Percentiles rank a stretch among this genome's conserved stretches.
These are phyloP conservation scores for Drechslera avenae DNA, from an alignment of 2,329 filamentous ascomycete genomes.

Conservation along the genomic window DNA sequence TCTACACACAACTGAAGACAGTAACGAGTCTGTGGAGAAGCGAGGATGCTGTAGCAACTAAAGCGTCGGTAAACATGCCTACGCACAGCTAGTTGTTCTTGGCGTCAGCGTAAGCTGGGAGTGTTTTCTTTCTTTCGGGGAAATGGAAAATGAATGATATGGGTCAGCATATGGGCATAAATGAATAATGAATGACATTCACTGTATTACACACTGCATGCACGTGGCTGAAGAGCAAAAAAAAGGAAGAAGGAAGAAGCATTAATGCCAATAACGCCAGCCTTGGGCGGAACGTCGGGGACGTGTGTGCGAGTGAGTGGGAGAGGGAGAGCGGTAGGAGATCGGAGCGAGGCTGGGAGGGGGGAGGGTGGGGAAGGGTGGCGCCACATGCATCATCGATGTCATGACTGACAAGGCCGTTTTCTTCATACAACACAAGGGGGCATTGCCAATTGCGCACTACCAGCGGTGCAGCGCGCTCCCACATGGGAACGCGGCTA, in stretches of 20 bases:
- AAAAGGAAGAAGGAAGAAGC: too few species aligned
- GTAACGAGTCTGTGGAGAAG: constrained; percentile 90
- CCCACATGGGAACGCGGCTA: not conserved
- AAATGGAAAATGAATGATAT: not conserved
- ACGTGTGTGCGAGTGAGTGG: not conserved
- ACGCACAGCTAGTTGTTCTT: constrained; percentile 55
- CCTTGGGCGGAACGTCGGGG: too few species aligned
- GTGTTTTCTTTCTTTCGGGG: too few species aligned
- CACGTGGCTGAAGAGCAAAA: not conserved
- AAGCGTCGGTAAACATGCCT: constrained; percentile 90
- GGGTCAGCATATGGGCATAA: too few species aligned
- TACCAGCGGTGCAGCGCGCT: not conserved
- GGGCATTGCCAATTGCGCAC: not conserved
- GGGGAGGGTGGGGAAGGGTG: too few species aligned
- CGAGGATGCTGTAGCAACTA: constrained; percentile 81
- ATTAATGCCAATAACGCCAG: not conserved
- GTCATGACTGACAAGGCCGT: constrained; percentile 6
- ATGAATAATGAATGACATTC: not conserved
- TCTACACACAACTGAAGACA: constrained; percentile 98
- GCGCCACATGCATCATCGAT: constrained; percentile 3
- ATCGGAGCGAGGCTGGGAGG: too few species aligned
- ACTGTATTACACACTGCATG: not conserved
- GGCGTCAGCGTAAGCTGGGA: not conserved
- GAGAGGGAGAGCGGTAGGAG: not conserved
- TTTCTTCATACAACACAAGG: not conserved